Evolutionary conservation across 2,329 filamentous ascomycete genomes (phyloP).

Genomic region (Apiospora hydei): DNA sequence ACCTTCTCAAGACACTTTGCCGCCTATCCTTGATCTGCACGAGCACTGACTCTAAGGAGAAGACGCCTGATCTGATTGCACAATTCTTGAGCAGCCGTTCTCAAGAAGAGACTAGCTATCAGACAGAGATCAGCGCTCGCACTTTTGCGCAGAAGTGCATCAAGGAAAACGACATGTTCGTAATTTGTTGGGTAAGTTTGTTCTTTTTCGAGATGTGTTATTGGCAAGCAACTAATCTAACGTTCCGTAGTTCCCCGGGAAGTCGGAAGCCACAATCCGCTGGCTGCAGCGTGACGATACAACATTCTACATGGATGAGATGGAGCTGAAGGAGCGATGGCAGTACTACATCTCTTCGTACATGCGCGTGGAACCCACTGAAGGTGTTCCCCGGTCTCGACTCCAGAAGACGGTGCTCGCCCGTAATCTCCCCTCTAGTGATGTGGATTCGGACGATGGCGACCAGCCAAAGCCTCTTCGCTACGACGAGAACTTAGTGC

Average conservation of each 20-base stretch:
- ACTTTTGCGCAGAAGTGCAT: slow-evolving; percentile 92
- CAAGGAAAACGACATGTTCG: slow-evolving; percentile 91
- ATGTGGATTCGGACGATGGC: slow-evolving; percentile 70
- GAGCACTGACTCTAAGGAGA: slow-evolving; percentile 87
- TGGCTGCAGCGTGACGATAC: slow-evolving; percentile 73
- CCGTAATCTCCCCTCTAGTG: slow-evolving; percentile 71
- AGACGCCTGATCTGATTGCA: slow-evolving; percentile 88
- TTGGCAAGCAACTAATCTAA: slow-evolving; percentile 15
- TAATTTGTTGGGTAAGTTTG: slow-evolving; percentile 82
- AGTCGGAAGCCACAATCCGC: slow-evolving; percentile 74
- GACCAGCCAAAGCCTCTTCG: slow-evolving; percentile 66
- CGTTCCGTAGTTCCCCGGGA: slow-evolving; percentile 66
- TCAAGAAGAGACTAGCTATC: slow-evolving; percentile 85
- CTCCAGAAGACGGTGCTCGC: slow-evolving; percentile 74
- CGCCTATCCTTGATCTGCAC: slow-evolving; percentile 85
- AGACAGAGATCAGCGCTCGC: slow-evolving; percentile 87
- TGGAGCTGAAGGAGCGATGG: slow-evolving; percentile 85
- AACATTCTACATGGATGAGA: slow-evolving; percentile 87
- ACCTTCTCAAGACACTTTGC: slow-evolving; percentile 81
- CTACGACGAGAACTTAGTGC: slow-evolving; percentile 71
- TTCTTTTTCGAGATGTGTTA: slow-evolving; percentile 23
- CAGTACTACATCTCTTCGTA: slow-evolving; percentile 96
- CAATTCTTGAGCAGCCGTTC: slow-evolving; percentile 85
- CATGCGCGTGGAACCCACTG: slow-evolving; percentile 86
- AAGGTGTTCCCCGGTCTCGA: slow-evolving; percentile 72